phyloP scores from a whole-genome alignment of 2,329 filamentous ascomycete genomes.

The Verticillium dahliae region DNA sequence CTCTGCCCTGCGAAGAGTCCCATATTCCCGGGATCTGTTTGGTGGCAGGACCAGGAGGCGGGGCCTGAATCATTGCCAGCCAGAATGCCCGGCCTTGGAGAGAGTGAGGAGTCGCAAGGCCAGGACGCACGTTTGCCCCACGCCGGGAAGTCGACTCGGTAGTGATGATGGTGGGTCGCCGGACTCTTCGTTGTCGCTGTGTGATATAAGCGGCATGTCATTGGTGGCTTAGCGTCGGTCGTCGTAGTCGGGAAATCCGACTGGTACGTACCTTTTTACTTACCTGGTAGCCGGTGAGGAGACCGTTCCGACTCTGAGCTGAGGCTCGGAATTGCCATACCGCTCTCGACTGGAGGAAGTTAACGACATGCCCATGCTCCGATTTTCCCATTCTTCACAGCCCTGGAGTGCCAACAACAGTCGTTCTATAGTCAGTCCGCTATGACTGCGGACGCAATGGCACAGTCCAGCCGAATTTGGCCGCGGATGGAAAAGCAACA shows the following conservation, averaged over 20 bases:
- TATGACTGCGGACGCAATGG: no score
- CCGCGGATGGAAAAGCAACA: background rate
- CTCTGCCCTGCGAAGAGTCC: background rate
- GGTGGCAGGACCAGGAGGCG: background rate
- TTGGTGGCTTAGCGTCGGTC: background rate
- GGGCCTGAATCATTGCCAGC: background rate
- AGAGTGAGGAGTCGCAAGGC: background rate
- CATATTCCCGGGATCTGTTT: background rate
- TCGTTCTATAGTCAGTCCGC: no score
- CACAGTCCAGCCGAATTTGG: background rate
- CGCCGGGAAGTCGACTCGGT: conserved; percentile 2
- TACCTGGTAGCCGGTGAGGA: no score
- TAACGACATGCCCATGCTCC: no score
- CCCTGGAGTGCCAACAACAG: no score
- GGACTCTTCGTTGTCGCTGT: background rate
- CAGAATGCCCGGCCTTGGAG: background rate
- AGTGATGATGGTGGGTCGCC: background rate
- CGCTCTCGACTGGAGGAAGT: no score
- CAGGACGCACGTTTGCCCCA: background rate
- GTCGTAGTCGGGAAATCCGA: no score
- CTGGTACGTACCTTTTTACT: no score
- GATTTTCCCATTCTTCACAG: no score
- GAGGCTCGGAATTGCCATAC: no score
- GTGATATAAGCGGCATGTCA: background rate
- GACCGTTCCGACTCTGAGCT: no score